Evolutionary conservation across 163 green algal genomes (phyloP), one percentile per base, ranked within the genome.

Genomic region (Chloroidium sp.): DNA sequence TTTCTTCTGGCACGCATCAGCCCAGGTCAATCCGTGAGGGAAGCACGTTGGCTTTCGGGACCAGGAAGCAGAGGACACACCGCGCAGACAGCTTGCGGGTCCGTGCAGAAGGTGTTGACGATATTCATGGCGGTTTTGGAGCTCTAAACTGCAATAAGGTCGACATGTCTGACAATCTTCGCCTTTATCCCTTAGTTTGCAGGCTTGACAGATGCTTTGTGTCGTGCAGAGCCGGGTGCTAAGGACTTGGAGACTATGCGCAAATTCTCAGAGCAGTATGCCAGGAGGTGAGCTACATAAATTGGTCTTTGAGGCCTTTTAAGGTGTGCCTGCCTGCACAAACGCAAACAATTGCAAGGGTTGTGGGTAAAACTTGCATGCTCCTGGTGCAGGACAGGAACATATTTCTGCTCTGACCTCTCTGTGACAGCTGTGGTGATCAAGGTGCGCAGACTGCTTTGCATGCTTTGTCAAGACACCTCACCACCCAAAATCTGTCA

Each of bases 211-310:
- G 67, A 72, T 72, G 76, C 76, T 72, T 74, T 69, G 61, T 59
- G 6, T 3, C 4, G 69, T 79, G 62, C 64, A 74, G 74, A 87
- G 59, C 74, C 80, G 0, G 79, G 88, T 62, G 77, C 69, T n/a
- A 93, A 94, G 75, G 91, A 82, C 77, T 85, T 98, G 62, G 95
- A 99, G 84, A 85, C 96, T 0, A 99, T 99, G 96, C 86, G 96
- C 13, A 98, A 97, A 82, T 99, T 99, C 76, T 97, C 93, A 0
- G 96, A 99, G 88, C 94, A 98, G 87, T 99, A 99, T 87, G 96
- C 96, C 3, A 94, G 95, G 80, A 88, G 89, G 91, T 97, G 83
- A 58, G 86, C 36, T 62, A 61, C 0, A 1, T 57, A 57, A 6
- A 14, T 58, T 61, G 77, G 59, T 2, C 12, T 14, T 14, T 62